Conservation (phyloP, 108 stramenopile genomes). For the Thalassiosira profunda region DNA sequence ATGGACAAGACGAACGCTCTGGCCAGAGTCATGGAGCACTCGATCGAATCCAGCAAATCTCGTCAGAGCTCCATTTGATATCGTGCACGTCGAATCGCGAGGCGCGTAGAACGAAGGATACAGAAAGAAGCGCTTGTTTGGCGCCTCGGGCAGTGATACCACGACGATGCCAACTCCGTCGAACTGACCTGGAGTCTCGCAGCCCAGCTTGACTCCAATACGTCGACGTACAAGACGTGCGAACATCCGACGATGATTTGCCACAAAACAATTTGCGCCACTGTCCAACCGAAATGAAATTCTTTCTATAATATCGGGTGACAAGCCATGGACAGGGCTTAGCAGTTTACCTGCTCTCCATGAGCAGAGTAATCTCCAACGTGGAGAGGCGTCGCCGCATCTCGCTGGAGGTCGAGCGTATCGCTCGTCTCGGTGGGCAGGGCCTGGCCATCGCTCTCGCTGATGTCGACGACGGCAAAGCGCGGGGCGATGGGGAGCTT, state of each 20-base stretch:
- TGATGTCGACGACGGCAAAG: too few species aligned
- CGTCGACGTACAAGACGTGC: not conserved
- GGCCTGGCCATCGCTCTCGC: too few species aligned
- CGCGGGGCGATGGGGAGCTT: too few species aligned
- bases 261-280: slow-evolving; percentile 16
- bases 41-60: not conserved
- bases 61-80: slow-evolving; percentile 3
- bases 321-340: slow-evolving; percentile 13
- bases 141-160: not conserved
- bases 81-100: not conserved
- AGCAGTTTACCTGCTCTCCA: not conserved
- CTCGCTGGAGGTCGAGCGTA: not conserved
- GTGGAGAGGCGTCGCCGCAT: not conserved
- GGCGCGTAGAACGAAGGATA: slow-evolving; percentile 1
- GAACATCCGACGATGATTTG: not conserved
- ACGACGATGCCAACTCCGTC: slow-evolving; percentile 4
- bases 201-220: not conserved
- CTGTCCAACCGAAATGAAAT: slow-evolving; percentile 9
- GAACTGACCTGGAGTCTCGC: slow-evolving; percentile 7
- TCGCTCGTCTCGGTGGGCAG: too few species aligned
- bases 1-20: too few species aligned
- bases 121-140: not conserved
- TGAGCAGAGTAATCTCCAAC: not conserved
- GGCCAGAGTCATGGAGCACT: not conserved
- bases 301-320: not conserved